Base-by-base conservation (phyloP, 192 early-diverging fungal species). In the Entomortierella parvispora region DNA sequence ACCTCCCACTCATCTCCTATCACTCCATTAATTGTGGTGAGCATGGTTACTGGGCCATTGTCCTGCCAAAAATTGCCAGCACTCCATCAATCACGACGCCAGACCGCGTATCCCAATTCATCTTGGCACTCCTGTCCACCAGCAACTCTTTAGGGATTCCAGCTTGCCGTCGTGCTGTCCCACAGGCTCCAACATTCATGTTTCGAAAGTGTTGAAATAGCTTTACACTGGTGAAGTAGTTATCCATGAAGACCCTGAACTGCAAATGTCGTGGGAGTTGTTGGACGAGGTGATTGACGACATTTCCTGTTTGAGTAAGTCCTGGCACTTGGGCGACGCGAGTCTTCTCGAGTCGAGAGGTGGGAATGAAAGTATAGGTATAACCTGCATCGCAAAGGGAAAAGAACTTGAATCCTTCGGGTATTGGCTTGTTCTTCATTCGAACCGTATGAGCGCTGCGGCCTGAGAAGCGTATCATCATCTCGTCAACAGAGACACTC, bases 221-320 rank as follows among this genome's bases (percentile, higher is more conserved):
- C 17, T 45, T 42, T 9, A 76, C 54, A 15, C 32, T 66, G 42
- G 71, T 59, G 60, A 81, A 64, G 50, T 65, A 71, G 58, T 77
- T 81, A 54, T 81, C 67, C 71, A 77, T 81, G 48, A 51, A 70
- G 12, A 67, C 43, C 29, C 70, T 76, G 40, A 71, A 81, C n/a
- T 9, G 50, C 3, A n/a, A 7, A n/a, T 29, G 9, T 23, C 42
- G 12, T 43, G 23, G 70, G 80, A 0, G 76, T 43, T 15, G 58
- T 14, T 63, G 4, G 17, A 51, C 62, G 8, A 82, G 64, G 29
- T 72, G 46, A 18, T 52, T 43, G 25, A 78, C 81, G 28, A 31
- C 54, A 4, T 31, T 46, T 5, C 45, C 37, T n/a, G 67, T 71
- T 6, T 33, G 6, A 22, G 29, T 64, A 31, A 67, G 8, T 43